phyloP scores from a whole-genome alignment of 139 green algal genomes.

The Chlorella sorokiniana region DNA sequence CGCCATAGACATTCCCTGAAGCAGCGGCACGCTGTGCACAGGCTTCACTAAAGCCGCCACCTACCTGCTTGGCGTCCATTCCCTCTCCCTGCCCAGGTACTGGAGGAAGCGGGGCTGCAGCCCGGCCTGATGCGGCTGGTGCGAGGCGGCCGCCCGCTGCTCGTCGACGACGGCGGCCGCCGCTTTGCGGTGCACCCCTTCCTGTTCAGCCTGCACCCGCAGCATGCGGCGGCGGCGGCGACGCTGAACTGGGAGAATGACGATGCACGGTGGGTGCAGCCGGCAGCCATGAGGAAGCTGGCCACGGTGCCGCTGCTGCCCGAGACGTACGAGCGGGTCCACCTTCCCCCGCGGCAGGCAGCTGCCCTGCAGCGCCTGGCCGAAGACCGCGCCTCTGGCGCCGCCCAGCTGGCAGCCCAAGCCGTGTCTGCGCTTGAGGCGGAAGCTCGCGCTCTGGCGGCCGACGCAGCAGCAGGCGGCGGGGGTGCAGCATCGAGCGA shows the following conservation, averaged over 20 bases:
- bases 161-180: constrained; percentile 36
- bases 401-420: constrained; percentile 41
- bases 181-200: constrained; percentile 56
- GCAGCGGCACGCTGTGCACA: background rate
- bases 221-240: background rate
- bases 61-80: no score
- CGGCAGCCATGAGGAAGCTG: background rate
- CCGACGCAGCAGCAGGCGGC: background rate
- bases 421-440: constrained; percentile 5
- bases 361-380: constrained; percentile 29
- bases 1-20: background rate
- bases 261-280: constrained; percentile 24
- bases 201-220: constrained; percentile 10
- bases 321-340: constrained; percentile 17
- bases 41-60: background rate
- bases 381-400: constrained; percentile 42
- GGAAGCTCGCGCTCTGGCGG: background rate
- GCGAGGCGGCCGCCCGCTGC: constrained; percentile 38
- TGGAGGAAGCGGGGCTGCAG: constrained; percentile 37
- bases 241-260: constrained; percentile 58
- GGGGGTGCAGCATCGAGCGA: background rate
- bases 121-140: constrained; percentile 29
- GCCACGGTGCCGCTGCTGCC: constrained; percentile 16
- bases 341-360: background rate
- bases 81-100: constrained; percentile 10